These are phyloP conservation scores for Phytophthora idaei DNA, from an alignment of 352 stramenopile species.

Conservation along the genomic window DNA sequence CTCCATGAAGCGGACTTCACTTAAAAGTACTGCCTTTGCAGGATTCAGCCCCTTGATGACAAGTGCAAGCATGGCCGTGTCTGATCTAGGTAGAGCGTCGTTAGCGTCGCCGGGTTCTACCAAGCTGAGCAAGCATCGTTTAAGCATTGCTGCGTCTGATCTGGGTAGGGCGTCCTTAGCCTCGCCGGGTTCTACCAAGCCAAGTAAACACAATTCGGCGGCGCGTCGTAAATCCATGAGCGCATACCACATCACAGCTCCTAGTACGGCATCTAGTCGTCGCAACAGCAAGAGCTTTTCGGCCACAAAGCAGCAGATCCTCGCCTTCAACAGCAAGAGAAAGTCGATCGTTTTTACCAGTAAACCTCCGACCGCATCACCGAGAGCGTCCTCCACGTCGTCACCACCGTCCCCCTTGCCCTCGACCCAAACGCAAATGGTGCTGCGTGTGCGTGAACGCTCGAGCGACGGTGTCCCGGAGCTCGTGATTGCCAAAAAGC, in stretches of 20 bases:
- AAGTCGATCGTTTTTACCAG: constrained; percentile 12
- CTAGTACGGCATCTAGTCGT: constrained; percentile 3
- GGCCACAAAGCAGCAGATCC: constrained; percentile 27
- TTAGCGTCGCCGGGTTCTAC: constrained; percentile 6
- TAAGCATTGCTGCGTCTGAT: constrained; percentile 10
- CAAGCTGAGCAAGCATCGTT: constrained; percentile 17
- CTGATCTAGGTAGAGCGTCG: constrained; percentile 7
- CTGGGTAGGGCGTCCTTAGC: neutral
- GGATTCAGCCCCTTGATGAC: constrained; percentile 4
- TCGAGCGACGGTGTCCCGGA: constrained; percentile 55
- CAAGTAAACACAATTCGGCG: constrained; percentile 24
- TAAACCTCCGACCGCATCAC: constrained; percentile 13
- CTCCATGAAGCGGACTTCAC: constrained; percentile 64
- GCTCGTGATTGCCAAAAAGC: constrained; percentile 69
- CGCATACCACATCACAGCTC: constrained; percentile 27
- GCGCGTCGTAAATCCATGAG: constrained; percentile 69
- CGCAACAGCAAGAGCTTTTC: constrained; percentile 35
- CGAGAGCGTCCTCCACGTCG: constrained; percentile 11
- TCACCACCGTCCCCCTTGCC: constrained; percentile 24
- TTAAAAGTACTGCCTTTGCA: constrained; percentile 35
- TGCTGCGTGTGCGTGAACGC: constrained; percentile 60
- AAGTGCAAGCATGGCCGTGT: constrained; percentile 2
- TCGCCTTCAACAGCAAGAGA: constrained; percentile 24
- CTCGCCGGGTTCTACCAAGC: constrained; percentile 11
- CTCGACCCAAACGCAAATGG: constrained; percentile 48